Evolutionary conservation across 129 eudicot species (phyloP), one percentile per base, ranked within the genome.

Genomic region (Scalesia atractyloides): DNA sequence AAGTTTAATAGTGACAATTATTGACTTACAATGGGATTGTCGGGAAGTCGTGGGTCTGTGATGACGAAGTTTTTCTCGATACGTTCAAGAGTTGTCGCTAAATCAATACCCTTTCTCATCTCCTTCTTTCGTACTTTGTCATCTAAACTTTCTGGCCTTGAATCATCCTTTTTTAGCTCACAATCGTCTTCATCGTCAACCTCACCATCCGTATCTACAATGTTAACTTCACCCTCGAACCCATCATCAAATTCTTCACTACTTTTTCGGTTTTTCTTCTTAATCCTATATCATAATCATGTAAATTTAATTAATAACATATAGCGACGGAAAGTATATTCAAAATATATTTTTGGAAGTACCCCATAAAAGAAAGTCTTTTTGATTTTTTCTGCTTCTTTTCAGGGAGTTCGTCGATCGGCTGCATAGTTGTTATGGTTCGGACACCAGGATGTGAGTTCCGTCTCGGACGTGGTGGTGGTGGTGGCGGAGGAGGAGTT

Each of bases 41-140:
- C 99, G 20, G 99, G 99, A 62, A 95, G 87, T 74, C 99, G 82
- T 13, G 99, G 99, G 88, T 95, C 99, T 16, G 99, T 95, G 70
- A 90, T 95, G 86, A 95, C 99, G 69, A 95, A 95, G 68, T 95
- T 95, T 66, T 95, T 95, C 88, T 95, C 97, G 0, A 95, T 95
- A 88, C 99, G 99, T 80, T 95, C 99, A 56, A 95, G 97, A 7
- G 99, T 95, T 1, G 99, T 95, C 52, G 99, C 99, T 56, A 95
- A 86, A 86, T 95, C 99, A 58, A 95, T 85, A 84, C 99, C 99
- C 88, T 88, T 95, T 86, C 99, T 86, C 96, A 85, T 95, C 53
- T 95, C 91, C 70, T 82, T 95, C 83, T 88, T 86, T 80, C 96
- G 76, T 51, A 88, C 96, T 86, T 88, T 90, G 70, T 95, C 96